phyloP scores from a whole-genome alignment of 2,329 filamentous ascomycete genomes.

The Leptographium wingfieldii region DNA sequence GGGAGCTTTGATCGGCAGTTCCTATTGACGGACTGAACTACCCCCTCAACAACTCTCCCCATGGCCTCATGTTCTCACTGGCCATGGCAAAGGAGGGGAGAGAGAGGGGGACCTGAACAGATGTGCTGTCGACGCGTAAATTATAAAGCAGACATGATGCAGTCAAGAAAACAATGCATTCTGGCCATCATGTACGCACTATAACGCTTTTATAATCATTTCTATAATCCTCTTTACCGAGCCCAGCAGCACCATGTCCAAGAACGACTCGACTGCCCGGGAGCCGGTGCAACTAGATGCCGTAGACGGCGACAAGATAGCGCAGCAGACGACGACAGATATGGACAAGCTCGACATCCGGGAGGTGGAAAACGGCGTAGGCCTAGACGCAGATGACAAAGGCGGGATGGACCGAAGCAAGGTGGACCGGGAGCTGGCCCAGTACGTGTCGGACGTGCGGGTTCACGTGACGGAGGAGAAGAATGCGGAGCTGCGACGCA shows the following conservation, averaged over 20 bases:
- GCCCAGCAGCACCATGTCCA: not conserved
- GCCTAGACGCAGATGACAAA: not conserved
- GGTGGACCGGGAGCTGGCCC: slow-evolving; percentile 54
- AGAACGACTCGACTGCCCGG: not conserved
- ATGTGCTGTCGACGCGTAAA: too few species aligned
- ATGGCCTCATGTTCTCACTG: too few species aligned
- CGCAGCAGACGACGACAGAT: not conserved
- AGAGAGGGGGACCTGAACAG: too few species aligned
- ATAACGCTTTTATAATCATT: too few species aligned
- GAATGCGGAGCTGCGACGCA: slow-evolving; percentile 44
- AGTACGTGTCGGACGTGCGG: slow-evolving; percentile 46
- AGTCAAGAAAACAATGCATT: too few species aligned
- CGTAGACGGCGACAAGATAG: not conserved
- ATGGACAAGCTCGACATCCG: not conserved
- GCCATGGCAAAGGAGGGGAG: too few species aligned
- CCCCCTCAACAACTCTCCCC: too few species aligned
- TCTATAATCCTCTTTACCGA: not conserved
- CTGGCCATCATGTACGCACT: too few species aligned
- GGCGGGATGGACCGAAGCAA: not conserved
- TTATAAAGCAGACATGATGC: too few species aligned
- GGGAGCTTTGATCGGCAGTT: not conserved
- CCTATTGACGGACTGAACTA: too few species aligned
- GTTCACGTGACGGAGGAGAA: slow-evolving; percentile 48
- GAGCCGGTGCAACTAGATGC: not conserved
- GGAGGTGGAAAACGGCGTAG: not conserved